Evolutionary conservation across 2,329 filamentous ascomycete species (phyloP).

Genomic region (Botrytis cinerea): DNA sequence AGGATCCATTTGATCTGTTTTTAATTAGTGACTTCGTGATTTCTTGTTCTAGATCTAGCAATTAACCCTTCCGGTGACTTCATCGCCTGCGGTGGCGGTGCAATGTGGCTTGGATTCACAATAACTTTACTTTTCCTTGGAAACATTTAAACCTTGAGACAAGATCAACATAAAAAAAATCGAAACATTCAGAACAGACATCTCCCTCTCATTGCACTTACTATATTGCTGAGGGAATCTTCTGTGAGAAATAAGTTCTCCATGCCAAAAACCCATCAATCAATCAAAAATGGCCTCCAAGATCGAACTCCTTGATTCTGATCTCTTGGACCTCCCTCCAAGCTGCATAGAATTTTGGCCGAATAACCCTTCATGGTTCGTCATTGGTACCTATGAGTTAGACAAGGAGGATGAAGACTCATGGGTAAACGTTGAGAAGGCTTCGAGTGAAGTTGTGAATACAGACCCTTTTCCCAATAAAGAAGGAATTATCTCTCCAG

Average conservation of each 20-base stretch:
- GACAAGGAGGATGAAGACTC: constrained; percentile 48
- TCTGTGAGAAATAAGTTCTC: neutral
- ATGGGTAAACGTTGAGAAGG: constrained; percentile 27
- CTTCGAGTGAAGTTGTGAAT: constrained; percentile 8
- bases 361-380: constrained; percentile 59
- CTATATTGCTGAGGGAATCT: neutral
- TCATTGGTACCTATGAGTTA: constrained; percentile 84
- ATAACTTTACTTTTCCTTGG: neutral
- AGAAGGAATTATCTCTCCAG: constrained; percentile 15
- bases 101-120: constrained; percentile 6
- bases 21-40: neutral
- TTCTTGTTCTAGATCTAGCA: neutral
- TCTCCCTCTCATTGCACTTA: neutral
- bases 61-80: neutral
- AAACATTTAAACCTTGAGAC: neutral
- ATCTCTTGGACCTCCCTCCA: constrained; percentile 64
- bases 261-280: neutral
- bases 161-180: neutral
- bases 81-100: neutral
- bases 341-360: constrained; percentile 78
- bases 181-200: neutral
- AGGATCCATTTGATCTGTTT: neutral
- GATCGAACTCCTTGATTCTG: constrained; percentile 20
- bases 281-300: constrained; percentile 21
- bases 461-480: neutral